Conservation (phyloP, 2,329 filamentous ascomycete species). For the Fusarium denticulatum region DNA sequence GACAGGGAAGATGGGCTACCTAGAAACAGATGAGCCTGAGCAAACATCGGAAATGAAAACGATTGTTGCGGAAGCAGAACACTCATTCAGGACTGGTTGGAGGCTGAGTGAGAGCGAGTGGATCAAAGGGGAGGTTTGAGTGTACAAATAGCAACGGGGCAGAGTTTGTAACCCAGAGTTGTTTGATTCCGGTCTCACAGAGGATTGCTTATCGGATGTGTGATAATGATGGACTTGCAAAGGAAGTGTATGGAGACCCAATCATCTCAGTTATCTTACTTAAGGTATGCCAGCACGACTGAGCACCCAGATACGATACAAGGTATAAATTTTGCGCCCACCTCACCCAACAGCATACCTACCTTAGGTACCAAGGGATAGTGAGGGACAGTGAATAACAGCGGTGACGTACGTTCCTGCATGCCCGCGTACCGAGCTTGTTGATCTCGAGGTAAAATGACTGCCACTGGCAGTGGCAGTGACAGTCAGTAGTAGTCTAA, state of each 20-base stretch:
- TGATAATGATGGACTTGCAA: neutral
- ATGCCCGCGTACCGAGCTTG: neutral
- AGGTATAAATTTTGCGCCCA: neutral
- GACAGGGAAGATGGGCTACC: neutral
- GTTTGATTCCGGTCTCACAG: neutral
- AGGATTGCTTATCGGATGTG: neutral
- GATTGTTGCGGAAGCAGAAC: neutral
- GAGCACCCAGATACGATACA: neutral
- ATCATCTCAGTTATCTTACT: neutral
- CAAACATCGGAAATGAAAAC: neutral
- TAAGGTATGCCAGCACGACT: neutral
- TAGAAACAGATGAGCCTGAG: neutral
- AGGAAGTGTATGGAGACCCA: neutral
- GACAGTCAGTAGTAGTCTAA: neutral
- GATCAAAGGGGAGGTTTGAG: conserved; percentile 5
- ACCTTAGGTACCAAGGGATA: neutral
- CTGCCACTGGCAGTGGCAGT: neutral
- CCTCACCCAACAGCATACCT: neutral
- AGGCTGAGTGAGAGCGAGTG: conserved; percentile 34
- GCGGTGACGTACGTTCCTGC: neutral
- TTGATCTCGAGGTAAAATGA: neutral
- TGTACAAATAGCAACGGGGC: neutral
- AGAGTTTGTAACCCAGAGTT: neutral
- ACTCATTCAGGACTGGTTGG: conserved; percentile 18
- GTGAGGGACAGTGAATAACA: neutral